Conservation (phyloP, 1,139 yeast genomes). For the Sugiyamaella xylanicola region DNA sequence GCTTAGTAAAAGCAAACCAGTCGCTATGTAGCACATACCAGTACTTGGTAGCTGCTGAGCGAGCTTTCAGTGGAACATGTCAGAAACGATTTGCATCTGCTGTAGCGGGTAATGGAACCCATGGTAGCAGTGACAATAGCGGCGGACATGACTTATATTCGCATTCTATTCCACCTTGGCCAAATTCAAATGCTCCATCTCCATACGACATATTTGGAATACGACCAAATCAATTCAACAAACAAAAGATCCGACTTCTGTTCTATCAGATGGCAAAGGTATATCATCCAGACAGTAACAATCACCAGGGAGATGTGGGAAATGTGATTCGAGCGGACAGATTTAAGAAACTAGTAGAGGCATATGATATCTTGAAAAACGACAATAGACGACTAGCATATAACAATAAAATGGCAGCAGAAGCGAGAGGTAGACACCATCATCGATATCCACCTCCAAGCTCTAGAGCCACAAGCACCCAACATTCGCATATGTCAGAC, state of each 20-base stretch:
- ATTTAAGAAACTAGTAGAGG: slow-evolving; percentile 70
- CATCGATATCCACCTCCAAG: not conserved
- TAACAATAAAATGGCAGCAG: slow-evolving; percentile 38
- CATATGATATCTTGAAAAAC: slow-evolving; percentile 70
- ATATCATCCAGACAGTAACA: slow-evolving; percentile 75
- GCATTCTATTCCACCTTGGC: slow-evolving; percentile 54
- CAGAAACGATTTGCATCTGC: slow-evolving; percentile 4
- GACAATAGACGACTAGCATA: slow-evolving; percentile 51
- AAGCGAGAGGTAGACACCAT: not conserved
- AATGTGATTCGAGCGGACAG: slow-evolving; percentile 45
- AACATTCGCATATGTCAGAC: slow-evolving; percentile 10
- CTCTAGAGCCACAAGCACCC: slow-evolving; percentile 2
- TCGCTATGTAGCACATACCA: no score
- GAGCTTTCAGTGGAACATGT: not conserved
- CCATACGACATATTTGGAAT: slow-evolving; percentile 76
- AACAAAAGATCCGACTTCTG: slow-evolving; percentile 51
- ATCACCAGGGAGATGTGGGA: slow-evolving; percentile 9
- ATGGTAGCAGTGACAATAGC: not conserved
- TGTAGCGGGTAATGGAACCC: slow-evolving; percentile 1
- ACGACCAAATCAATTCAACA: slow-evolving; percentile 43
- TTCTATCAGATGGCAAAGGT: slow-evolving; percentile 71
- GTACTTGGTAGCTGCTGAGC: not conserved
- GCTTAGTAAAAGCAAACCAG: no score
- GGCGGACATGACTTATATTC: not conserved
- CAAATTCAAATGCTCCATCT: slow-evolving; percentile 56